These are phyloP conservation scores for Elsinoe australis DNA, from an alignment of 2,329 filamentous ascomycete species.

Conservation along the genomic window DNA sequence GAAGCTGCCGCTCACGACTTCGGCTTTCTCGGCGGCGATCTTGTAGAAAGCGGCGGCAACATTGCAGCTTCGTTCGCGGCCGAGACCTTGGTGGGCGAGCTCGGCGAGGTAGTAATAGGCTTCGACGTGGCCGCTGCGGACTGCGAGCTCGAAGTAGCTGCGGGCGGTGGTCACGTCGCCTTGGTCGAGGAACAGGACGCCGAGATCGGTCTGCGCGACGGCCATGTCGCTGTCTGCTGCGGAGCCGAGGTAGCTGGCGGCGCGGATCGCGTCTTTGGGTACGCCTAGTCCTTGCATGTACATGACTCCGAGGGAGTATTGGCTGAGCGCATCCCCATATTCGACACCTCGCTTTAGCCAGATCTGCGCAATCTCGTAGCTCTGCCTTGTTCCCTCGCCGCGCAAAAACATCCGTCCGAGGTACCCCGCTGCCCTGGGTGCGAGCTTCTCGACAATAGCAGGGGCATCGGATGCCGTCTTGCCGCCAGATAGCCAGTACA, in stretches of 20 bases:
- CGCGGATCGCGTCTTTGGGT: conserved; percentile 59
- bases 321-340: conserved; percentile 72
- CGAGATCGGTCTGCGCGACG: conserved; percentile 73
- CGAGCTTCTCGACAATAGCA: conserved; percentile 65
- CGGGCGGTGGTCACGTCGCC: conserved; percentile 73
- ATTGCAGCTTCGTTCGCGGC: conserved; percentile 68
- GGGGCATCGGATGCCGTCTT: conserved; percentile 63
- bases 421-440: conserved; percentile 76
- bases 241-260: conserved; percentile 66
- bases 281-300: conserved; percentile 71
- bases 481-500: conserved; percentile 73
- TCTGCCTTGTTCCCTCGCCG: conserved; percentile 75
- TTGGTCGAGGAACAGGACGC: conserved; percentile 78
- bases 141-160: conserved; percentile 81
- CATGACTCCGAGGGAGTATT: conserved; percentile 78
- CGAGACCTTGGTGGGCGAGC: conserved; percentile 71
- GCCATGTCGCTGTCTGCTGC: conserved; percentile 77
- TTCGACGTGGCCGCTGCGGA: conserved; percentile 74
- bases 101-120: conserved; percentile 89
- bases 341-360: conserved; percentile 78
- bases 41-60: conserved; percentile 76
- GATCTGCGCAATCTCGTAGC: conserved; percentile 63
- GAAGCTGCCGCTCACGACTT: conserved; percentile 75
- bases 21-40: conserved; percentile 84
- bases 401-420: conserved; percentile 84